Evolutionary conservation across 805 yeast genomes (phyloP), one percentile per base, ranked within the genome.

Genomic region (Wickerhamomyces alni): DNA sequence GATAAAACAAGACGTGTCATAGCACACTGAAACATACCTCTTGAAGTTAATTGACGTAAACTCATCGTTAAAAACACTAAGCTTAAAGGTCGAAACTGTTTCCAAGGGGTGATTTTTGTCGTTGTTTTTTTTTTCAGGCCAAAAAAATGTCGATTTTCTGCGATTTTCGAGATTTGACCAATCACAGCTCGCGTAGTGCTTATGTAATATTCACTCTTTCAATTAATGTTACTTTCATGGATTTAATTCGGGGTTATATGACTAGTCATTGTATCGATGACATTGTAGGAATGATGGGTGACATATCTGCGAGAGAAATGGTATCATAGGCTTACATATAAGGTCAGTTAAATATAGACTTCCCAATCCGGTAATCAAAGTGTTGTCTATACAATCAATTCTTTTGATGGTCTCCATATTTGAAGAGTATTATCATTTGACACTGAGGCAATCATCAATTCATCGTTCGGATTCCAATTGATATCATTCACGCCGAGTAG

Each of bases 361-460:
- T 33, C 36, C 26, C 19, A 18, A 21, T 30, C 19, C 13, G 26
- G 27, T 18, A 18, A 21, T 21, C 24, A 26, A 15, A 12, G 10
- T 21, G 12, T 29, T 19, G n/a, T 8, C 5, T 21, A 21, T 15
- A 21, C 22, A 36, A 36, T 8, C 35, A 36, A 33, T 12, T 16
- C 19, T 27, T 44, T 50, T 2, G 72, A 58, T 1, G 96, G 95
- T 51, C 72, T 76, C 95, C 95, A 89, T 3, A 88, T 59, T 45
- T 89, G 96, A n/a, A 88, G 63, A 1, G 89, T 75, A 55, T 89
- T 89, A 54, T 89, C 96, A 51, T 83, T 87, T 0, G 87, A 77
- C 5, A 84, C 91, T 52, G 87, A 79, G 4, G 87, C 80, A 28
- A 87, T 46, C 72, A 82, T 69, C 75, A 82, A 75, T 4, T 77